Conservation (phyloP, 1,284 basidiomycete genomes). For the Trichosporon sp. region DNA sequence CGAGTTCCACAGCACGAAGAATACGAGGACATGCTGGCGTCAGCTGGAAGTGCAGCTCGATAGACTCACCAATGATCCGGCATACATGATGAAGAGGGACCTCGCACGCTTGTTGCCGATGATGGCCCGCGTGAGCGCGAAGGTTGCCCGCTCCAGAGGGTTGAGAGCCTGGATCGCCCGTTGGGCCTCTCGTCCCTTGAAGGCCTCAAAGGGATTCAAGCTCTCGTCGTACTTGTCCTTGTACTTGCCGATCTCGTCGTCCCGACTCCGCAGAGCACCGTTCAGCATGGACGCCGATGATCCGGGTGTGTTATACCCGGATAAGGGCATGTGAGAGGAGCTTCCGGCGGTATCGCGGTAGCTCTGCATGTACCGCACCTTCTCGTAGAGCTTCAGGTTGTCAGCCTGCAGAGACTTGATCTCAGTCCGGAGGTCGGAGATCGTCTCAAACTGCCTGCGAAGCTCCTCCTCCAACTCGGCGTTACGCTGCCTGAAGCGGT, state of each 20-base stretch:
- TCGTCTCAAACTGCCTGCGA: slow-evolving; percentile 85
- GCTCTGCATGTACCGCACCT: slow-evolving; percentile 92
- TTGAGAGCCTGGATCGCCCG: slow-evolving; percentile 87
- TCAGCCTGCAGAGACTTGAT: slow-evolving; percentile 83
- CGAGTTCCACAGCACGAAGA: slow-evolving; percentile 43
- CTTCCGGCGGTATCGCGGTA: slow-evolving; percentile 64
- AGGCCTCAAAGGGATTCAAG: slow-evolving; percentile 96
- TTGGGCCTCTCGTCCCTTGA: slow-evolving; percentile 88
- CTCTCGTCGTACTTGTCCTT: slow-evolving; percentile 87
- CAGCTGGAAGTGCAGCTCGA: background rate
- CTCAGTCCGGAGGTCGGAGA: slow-evolving; percentile 82
- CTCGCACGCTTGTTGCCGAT: slow-evolving; percentile 81
- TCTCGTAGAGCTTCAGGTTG: slow-evolving; percentile 92
- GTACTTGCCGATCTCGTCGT: slow-evolving; percentile 82
- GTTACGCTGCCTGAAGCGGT: slow-evolving; percentile 91
- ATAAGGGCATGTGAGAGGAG: slow-evolving; percentile 13
- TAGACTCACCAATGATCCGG: slow-evolving; percentile 39
- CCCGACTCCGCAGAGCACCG: slow-evolving; percentile 38
- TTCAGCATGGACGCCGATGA: slow-evolving; percentile 28
- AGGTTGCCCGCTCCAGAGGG: slow-evolving; percentile 81
- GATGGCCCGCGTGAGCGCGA: slow-evolving; percentile 76
- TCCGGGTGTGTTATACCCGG: slow-evolving; percentile 17
- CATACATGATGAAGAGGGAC: slow-evolving; percentile 47
- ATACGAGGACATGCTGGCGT: slow-evolving; percentile 40
- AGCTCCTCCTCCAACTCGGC: slow-evolving; percentile 97